Base-by-base conservation (phyloP, 1,284 basidiomycete genomes). In the Ustilago lituana region DNA sequence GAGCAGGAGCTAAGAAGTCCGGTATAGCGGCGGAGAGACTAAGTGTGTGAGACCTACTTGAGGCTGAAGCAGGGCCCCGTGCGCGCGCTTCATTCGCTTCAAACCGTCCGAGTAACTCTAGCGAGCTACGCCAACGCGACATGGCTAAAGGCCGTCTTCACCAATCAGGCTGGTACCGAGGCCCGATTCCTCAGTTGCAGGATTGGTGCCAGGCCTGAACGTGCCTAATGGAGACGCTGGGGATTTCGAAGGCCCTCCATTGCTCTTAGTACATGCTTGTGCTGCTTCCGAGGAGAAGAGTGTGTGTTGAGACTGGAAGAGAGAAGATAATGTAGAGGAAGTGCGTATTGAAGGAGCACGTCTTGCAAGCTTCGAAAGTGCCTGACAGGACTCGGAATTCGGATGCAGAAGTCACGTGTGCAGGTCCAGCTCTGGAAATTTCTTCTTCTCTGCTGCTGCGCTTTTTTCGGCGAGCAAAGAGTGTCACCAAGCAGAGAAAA, bases 1-100 rank as follows among this genome's bases (percentile, higher is more conserved):
- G 38, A 22, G 48, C 39, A 11, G 62, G 62, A 23, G 51, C 62
- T 11, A 65, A 40, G 9, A 65, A 65, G 38, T 65, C 62, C 10
- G 43, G 55, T 1, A 58, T 12, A 12, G 22, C 22, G 7, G 47
- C 17, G 0, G 23, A 11, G 4, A 19, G 33, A 20, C 6, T 17
- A n/a, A 10, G 3, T 3, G 24, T 4, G 8, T 8, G 14, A 22
- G 5, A 12, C 7, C 5, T 8, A 4, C 24, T 27, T 9, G 20
- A n/a, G 14, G 14, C 10, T 17, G 45, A 20, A 12, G 15, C 33
- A 2, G 52, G 27, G 0, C 19, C 32, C 12, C 14, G 15, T 0
- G 17, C 9, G 4, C 41, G 45, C 22, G 31, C 2, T 20, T 43
- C 37, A n/a, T 26, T 32, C 14, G 45, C 22, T 1, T 11, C 23